Conservation (phyloP, 1,139 yeast genomes). For the Diutina catenulata region DNA sequence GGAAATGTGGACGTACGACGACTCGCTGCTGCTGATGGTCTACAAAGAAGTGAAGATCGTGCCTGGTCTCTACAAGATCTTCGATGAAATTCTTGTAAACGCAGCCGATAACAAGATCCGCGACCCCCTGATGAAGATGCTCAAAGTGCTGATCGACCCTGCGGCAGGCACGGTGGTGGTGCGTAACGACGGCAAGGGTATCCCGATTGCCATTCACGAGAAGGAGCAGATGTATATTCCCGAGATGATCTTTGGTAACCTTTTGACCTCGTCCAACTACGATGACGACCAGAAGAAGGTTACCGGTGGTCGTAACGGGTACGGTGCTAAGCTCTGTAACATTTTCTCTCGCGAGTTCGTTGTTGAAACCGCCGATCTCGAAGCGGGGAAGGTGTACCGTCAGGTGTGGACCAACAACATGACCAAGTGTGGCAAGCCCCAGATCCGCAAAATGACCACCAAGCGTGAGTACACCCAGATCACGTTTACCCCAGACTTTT, state of each 20-base stretch:
- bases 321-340: conserved; percentile 89
- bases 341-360: conserved; percentile 83
- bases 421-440: conserved; percentile 69
- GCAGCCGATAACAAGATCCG: conserved; percentile 98
- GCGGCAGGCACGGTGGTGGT: conserved; percentile 70
- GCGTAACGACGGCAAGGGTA: conserved; percentile 90
- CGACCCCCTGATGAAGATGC: conserved; percentile 79
- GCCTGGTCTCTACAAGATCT: conserved; percentile 92
- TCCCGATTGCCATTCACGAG: conserved; percentile 86
- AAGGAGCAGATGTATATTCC: conserved; percentile 93
- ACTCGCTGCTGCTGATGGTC: conserved; percentile 59
- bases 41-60: conserved; percentile 67
- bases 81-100: conserved; percentile 93
- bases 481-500: conserved; percentile 80
- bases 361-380: conserved; percentile 81
- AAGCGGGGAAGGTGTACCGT: conserved; percentile 46
- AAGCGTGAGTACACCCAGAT: conserved; percentile 76
- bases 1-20: conserved; percentile 80
- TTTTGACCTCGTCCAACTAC: conserved; percentile 89
- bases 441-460: conserved; percentile 47
- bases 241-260: conserved; percentile 90
- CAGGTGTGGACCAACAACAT: conserved; percentile 87
- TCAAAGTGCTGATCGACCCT: conserved; percentile 69
- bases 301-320: conserved; percentile 98
- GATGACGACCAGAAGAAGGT: conserved; percentile 94